Evolutionary conservation across 164 flowering plant genomes (phyloP).

Genomic region (Vitis rupestris): DNA sequence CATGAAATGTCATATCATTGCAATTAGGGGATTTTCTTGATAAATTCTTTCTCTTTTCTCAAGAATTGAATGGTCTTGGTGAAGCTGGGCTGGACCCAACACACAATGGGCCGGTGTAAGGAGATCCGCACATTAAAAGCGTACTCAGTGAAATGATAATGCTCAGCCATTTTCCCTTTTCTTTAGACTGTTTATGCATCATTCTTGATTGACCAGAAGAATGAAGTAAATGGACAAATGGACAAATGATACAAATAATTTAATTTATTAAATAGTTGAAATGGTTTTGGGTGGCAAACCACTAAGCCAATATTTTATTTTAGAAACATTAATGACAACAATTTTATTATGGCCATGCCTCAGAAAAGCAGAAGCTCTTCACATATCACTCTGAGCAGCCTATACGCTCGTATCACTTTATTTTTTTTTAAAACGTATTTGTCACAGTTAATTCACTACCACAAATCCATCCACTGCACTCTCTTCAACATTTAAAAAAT

Average conservation of each 20-base stretch:
- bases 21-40: neutral
- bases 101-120: neutral
- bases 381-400: constrained; percentile 7
- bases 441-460: neutral
- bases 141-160: neutral
- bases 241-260: neutral
- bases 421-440: constrained; percentile 3
- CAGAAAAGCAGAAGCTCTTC: constrained; percentile 5
- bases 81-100: neutral
- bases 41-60: neutral
- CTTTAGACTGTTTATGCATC: neutral
- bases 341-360: constrained; percentile 10
- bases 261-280: neutral
- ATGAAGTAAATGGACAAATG: neutral
- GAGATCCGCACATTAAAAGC: neutral
- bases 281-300: constrained; percentile 19
- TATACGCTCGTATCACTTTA: constrained; percentile 23
- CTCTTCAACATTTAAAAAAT: neutral
- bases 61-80: neutral
- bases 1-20: neutral
- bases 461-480: neutral
- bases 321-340: neutral
- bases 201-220: constrained; percentile 1
- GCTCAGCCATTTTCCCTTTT: neutral
- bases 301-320: constrained; percentile 9